Percentiles rank a stretch among this genome's conserved stretches.
phyloP scores from a whole-genome alignment of 2,329 filamentous ascomycete genomes.

The Pleochaeta shiraiana region DNA sequence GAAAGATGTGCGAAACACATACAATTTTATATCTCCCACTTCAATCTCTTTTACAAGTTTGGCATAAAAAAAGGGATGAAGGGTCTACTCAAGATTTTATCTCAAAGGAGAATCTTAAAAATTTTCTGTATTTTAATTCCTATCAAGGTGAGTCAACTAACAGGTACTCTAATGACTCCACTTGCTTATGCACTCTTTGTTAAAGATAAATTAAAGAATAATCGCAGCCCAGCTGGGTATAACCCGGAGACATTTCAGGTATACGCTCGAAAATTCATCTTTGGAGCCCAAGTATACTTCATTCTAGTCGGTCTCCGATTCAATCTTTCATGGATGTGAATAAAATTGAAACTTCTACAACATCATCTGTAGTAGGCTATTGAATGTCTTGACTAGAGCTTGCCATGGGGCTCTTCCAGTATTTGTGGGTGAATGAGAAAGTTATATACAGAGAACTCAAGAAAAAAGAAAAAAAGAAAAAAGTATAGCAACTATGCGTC shows the following conservation, averaged over 20 bases:
- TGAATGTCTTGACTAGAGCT: not conserved
- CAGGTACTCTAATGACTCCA: too few relatives aligned
- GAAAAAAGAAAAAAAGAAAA: not conserved
- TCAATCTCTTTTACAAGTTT: too few relatives aligned
- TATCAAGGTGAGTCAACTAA: too few relatives aligned
- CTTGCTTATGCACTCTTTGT: too few relatives aligned
- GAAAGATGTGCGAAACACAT: conserved; percentile 3
- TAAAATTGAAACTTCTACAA: not conserved
- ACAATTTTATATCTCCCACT: conserved; percentile 2
- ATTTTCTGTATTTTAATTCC: too few relatives aligned
- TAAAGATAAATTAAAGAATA: not conserved
- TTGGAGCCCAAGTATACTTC: not conserved
- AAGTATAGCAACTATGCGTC: too few relatives aligned
- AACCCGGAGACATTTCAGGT: not conserved
- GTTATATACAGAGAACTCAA: not conserved
- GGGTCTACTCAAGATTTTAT: too few relatives aligned
- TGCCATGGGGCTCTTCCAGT: not conserved
- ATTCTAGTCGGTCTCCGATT: not conserved
- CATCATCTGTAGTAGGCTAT: not conserved
- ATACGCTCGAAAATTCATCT: not conserved
- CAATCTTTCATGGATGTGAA: not conserved
- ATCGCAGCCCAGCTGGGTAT: conserved; percentile 1
- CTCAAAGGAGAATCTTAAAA: too few relatives aligned
- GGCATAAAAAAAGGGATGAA: too few relatives aligned
- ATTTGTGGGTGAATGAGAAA: not conserved